These are phyloP conservation scores for Kwoniella bestiolae DNA, from an alignment of 768 basidiomycete species.

Conservation along the genomic window DNA sequence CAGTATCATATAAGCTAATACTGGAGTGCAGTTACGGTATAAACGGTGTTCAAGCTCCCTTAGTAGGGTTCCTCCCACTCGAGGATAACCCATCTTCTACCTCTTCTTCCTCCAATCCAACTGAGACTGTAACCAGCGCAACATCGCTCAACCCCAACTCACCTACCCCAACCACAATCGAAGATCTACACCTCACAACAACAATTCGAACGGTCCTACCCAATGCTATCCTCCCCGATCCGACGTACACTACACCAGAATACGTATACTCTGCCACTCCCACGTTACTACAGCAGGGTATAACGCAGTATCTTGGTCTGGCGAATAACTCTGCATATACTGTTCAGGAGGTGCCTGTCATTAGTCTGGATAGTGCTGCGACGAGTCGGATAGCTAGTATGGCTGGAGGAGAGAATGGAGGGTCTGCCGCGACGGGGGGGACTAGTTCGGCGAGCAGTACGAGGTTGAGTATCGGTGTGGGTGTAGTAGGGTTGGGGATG, in stretches of 20 bases:
- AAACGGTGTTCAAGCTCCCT: conserved; percentile 46
- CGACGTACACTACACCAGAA: conserved; percentile 26
- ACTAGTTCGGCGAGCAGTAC: conserved; percentile 1
- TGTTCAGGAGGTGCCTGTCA: conserved; percentile 29
- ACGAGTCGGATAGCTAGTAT: conserved; percentile 10
- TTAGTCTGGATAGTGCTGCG: conserved; percentile 19
- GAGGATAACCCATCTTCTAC: conserved; percentile 12
- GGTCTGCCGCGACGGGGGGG: background rate
- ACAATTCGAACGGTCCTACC: conserved; percentile 32
- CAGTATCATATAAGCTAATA: background rate
- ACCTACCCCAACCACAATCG: conserved; percentile 33
- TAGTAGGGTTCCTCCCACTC: conserved; percentile 52
- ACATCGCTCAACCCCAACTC: conserved; percentile 24
- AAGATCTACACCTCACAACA: conserved; percentile 23
- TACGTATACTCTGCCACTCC: conserved; percentile 29
- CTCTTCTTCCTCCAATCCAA: conserved; percentile 7
- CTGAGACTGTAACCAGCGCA: background rate
- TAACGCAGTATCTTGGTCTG: conserved; percentile 28
- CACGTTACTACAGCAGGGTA: conserved; percentile 1
- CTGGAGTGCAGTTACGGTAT: conserved; percentile 43
- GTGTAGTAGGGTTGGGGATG: background rate
- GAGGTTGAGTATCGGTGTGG: background rate
- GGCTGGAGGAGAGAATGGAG: conserved; percentile 13
- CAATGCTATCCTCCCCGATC: conserved; percentile 30
- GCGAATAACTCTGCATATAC: conserved; percentile 28